A percentile compares a stretch with the other conserved stretches of the same genome.
Conservation (phyloP, 768 basidiomycete genomes). For the Tulasnella sp. region DNA sequence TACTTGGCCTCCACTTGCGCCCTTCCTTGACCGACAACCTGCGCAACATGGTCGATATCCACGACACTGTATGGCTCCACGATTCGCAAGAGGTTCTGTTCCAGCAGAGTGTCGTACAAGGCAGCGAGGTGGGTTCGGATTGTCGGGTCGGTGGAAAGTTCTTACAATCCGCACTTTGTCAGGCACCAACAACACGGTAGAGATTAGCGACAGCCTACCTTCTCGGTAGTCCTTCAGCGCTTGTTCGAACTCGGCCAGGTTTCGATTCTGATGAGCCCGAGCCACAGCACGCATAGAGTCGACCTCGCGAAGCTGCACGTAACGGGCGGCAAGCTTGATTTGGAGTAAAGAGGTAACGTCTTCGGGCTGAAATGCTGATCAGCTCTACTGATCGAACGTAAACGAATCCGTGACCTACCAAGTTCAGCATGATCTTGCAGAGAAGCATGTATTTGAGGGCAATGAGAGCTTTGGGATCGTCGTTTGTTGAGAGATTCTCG, state of each 20-base stretch:
- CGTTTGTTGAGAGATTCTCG: conserved; percentile 73
- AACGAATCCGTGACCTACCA: too few relatives aligned
- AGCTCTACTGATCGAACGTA: background rate
- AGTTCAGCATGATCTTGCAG: conserved; percentile 95
- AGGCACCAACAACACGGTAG: too few relatives aligned
- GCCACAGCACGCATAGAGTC: conserved; percentile 95
- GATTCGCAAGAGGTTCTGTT: conserved; percentile 89
- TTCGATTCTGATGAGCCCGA: conserved; percentile 83
- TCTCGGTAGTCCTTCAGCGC: conserved; percentile 77
- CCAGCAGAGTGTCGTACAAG: conserved; percentile 87
- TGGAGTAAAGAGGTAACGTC: conserved; percentile 80
- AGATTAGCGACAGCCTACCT: conserved; percentile 30
- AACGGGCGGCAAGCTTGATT: conserved; percentile 80
- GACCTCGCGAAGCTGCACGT: conserved; percentile 77
- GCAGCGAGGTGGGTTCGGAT: conserved; percentile 90
- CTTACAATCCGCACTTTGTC: conserved; percentile 33
- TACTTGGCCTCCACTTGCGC: conserved; percentile 88
- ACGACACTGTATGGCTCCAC: conserved; percentile 93
- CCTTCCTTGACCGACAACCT: conserved; percentile 72
- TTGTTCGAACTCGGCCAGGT: conserved; percentile 80
- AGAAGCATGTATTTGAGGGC: conserved; percentile 97
- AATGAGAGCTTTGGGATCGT: conserved; percentile 59
- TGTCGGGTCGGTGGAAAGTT: conserved; percentile 89
- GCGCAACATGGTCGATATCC: conserved; percentile 81
- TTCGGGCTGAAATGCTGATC: conserved; percentile 55